phyloP scores from a whole-genome alignment of 179 eudicot species.

The Beta macrorhiza region DNA sequence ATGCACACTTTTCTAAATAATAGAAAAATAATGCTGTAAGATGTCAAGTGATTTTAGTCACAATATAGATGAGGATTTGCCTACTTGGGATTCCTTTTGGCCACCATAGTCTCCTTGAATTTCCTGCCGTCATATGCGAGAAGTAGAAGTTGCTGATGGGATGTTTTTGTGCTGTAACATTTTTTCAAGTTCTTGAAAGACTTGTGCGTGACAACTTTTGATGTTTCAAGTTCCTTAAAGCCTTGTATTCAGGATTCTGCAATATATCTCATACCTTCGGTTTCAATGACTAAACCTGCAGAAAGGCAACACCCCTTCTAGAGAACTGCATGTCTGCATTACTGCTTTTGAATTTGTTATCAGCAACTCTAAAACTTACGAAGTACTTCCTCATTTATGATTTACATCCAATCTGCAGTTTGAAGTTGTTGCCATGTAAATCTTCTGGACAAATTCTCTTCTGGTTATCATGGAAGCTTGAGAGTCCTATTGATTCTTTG shows the following conservation, averaged over 20 bases:
- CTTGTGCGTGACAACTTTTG: background rate
- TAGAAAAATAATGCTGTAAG: background rate
- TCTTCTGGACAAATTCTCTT: background rate
- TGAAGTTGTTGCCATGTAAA: background rate
- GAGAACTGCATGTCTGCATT: background rate
- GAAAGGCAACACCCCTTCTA: background rate
- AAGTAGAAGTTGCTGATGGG: background rate
- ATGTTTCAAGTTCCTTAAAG: background rate
- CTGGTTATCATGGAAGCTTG: background rate
- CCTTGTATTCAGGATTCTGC: background rate
- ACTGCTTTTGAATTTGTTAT: background rate
- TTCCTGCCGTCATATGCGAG: background rate
- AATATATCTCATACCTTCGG: background rate
- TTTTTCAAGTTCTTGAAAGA: background rate
- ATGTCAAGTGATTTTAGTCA: background rate
- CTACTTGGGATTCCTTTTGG: background rate
- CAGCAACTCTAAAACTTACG: background rate
- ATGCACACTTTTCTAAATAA: too few species aligned
- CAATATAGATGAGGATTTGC: background rate
- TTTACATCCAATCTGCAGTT: background rate
- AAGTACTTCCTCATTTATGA: background rate
- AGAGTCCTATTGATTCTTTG: background rate
- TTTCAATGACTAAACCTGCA: background rate
- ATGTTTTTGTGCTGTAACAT: background rate
- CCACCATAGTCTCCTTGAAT: background rate